Conservation (phyloP, 2,329 filamentous ascomycete species). For the Ceratocystis alfenasii region DNA sequence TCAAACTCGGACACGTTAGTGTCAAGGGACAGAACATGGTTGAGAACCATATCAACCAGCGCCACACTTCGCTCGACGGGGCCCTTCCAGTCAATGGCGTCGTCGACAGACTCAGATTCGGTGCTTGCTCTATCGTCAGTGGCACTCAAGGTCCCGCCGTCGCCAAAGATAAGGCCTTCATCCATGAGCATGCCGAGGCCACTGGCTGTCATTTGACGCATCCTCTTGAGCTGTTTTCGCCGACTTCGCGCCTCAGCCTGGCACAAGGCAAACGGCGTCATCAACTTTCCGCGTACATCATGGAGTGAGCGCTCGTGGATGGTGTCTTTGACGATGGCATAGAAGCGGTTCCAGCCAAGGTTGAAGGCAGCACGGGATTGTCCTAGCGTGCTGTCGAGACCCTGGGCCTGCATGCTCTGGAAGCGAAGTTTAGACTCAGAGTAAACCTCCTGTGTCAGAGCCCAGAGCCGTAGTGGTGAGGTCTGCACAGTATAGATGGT, state of each 20-base stretch:
- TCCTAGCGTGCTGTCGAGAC: conserved; percentile 19
- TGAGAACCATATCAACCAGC: conserved; percentile 75
- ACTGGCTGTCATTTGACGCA: conserved; percentile 72
- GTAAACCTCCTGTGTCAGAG: conserved; percentile 60
- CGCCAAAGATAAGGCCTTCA: conserved; percentile 62
- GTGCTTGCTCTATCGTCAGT: conserved; percentile 30
- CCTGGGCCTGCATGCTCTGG: conserved; percentile 27
- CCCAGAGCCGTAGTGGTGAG: conserved; percentile 62
- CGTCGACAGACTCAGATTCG: conserved; percentile 28
- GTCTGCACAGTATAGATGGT: conserved; percentile 79
- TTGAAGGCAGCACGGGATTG: conserved; percentile 15
- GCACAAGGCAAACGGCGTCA: conserved; percentile 66
- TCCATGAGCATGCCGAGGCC: conserved; percentile 79
- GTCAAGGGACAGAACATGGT: conserved; percentile 54
- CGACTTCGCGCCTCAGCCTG: conserved; percentile 65
- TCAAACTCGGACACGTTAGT: conserved; percentile 52
- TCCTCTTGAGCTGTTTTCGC: conserved; percentile 54
- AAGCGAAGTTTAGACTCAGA: conserved; percentile 43
- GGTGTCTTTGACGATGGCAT: conserved; percentile 64
- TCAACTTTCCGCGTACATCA: conserved; percentile 57
- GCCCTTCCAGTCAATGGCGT: conserved; percentile 49
- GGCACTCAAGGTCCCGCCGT: neutral
- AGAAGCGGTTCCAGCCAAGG: conserved; percentile 57
- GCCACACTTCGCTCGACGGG: conserved; percentile 69
- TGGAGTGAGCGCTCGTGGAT: conserved; percentile 59